phyloP scores from a whole-genome alignment of 352 stramenopile species.

The Pythium brachiatum region DNA sequence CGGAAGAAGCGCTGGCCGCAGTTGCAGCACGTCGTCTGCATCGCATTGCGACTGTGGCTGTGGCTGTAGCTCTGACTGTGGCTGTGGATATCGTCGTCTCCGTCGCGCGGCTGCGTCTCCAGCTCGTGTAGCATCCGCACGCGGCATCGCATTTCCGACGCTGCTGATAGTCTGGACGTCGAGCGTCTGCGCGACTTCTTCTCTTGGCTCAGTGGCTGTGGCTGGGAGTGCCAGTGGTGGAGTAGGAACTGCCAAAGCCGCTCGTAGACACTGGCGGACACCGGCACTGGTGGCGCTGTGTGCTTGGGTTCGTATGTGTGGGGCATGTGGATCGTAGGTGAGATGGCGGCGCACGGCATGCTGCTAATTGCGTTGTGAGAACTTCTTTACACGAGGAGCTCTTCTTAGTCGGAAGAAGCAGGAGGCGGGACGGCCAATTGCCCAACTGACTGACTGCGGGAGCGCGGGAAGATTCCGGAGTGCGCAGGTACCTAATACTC shows the following conservation, averaged over 20 bases:
- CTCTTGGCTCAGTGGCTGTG: neutral
- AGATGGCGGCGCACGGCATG: constrained; percentile 20
- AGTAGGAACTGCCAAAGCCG: constrained; percentile 23
- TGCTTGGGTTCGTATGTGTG: neutral
- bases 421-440: neutral
- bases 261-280: constrained; percentile 14
- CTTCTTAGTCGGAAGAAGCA: neutral
- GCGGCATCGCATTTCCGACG: constrained; percentile 14
- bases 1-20: constrained; percentile 50
- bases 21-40: constrained; percentile 50
- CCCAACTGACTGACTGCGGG: neutral
- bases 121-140: constrained; percentile 24
- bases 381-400: neutral
- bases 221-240: constrained; percentile 6
- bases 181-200: constrained; percentile 1
- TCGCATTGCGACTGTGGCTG: constrained; percentile 2
- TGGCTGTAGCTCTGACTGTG: neutral
- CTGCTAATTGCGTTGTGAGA: neutral
- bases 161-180: constrained; percentile 11
- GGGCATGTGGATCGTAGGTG: constrained; percentile 5
- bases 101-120: constrained; percentile 9
- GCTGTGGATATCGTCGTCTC: neutral
- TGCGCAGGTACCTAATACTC: neutral
- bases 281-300: neutral
- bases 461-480: neutral